Evolutionary conservation across 805 yeast genomes (phyloP).

Genomic region (Torulaspora quercuum): DNA sequence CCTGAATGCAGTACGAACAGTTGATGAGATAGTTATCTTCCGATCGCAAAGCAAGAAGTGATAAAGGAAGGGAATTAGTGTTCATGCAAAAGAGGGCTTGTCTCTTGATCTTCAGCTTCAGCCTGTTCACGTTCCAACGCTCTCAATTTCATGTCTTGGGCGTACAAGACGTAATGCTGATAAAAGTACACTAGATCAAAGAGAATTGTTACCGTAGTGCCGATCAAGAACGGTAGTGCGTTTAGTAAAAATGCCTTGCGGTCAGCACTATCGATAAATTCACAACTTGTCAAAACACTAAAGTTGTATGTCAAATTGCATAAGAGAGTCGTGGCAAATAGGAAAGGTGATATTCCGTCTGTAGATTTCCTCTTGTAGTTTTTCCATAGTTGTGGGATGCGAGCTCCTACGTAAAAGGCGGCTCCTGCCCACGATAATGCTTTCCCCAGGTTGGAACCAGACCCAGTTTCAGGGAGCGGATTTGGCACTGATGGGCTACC

Average conservation of each 20-base stretch:
- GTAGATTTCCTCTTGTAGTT: constrained; percentile 78
- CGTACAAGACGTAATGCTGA: constrained; percentile 44
- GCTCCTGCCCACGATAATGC: constrained; percentile 78
- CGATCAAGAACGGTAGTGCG: constrained; percentile 79
- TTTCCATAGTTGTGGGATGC: constrained; percentile 80
- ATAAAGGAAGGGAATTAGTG: neutral
- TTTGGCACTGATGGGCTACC: constrained; percentile 8
- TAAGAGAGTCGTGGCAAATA: constrained; percentile 72
- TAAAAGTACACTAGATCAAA: constrained; percentile 72
- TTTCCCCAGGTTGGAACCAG: constrained; percentile 38
- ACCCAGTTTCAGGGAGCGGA: constrained; percentile 20
- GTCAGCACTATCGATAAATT: constrained; percentile 41
- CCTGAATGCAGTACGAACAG: too few relatives aligned
- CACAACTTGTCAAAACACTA: constrained; percentile 67
- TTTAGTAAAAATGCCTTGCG: constrained; percentile 51
- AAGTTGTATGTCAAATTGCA: constrained; percentile 76
- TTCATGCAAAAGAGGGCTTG: constrained; percentile 7
- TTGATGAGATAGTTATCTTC: too few relatives aligned
- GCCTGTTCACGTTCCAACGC: constrained; percentile 26
- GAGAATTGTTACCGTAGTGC: constrained; percentile 78
- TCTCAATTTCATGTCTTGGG: constrained; percentile 31
- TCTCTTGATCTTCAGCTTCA: constrained; percentile 3
- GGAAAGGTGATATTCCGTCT: constrained; percentile 75
- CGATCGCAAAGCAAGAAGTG: too few relatives aligned
- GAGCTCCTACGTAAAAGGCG: constrained; percentile 64